Evolutionary conservation across 805 yeast species (phyloP).

Genomic region (Candida saitoana): DNA sequence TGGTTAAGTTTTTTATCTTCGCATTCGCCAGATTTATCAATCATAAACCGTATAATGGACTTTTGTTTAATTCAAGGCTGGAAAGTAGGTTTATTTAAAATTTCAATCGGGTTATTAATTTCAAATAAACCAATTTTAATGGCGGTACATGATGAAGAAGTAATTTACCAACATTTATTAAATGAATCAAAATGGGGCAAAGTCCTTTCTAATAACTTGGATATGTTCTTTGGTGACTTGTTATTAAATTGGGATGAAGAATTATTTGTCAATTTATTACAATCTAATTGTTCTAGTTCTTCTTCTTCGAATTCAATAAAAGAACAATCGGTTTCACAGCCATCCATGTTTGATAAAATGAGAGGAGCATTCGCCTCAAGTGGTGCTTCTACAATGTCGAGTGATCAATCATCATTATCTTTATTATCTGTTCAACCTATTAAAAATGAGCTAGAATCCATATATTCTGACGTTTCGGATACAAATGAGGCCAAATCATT

Average conservation of each 20-base stretch:
- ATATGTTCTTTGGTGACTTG: conserved; percentile 36
- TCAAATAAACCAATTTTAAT: conserved; percentile 45
- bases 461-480: conserved; percentile 24
- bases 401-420: neutral
- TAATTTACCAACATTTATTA: conserved; percentile 39
- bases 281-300: conserved; percentile 9
- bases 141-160: conserved; percentile 40
- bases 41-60: conserved; percentile 50
- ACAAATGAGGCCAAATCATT: conserved; percentile 12
- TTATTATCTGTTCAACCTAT: conserved; percentile 2
- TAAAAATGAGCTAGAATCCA: conserved; percentile 21
- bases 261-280: conserved; percentile 17
- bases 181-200: conserved; percentile 44
- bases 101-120: conserved; percentile 49
- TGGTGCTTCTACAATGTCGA: conserved; percentile 1
- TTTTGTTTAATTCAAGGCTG: conserved; percentile 50
- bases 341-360: conserved; percentile 4
- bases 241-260: conserved; percentile 33
- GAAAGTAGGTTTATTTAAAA: conserved; percentile 50
- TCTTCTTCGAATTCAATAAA: conserved; percentile 8
- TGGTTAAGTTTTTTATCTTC: conserved; percentile 57
- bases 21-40: conserved; percentile 51
- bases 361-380: conserved; percentile 1
- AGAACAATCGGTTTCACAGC: conserved; percentile 2
- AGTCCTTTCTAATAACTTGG: conserved; percentile 28